Base-by-base conservation (phyloP, 495 filamentous ascomycete genomes). In the Coniosporium apollinis region DNA sequence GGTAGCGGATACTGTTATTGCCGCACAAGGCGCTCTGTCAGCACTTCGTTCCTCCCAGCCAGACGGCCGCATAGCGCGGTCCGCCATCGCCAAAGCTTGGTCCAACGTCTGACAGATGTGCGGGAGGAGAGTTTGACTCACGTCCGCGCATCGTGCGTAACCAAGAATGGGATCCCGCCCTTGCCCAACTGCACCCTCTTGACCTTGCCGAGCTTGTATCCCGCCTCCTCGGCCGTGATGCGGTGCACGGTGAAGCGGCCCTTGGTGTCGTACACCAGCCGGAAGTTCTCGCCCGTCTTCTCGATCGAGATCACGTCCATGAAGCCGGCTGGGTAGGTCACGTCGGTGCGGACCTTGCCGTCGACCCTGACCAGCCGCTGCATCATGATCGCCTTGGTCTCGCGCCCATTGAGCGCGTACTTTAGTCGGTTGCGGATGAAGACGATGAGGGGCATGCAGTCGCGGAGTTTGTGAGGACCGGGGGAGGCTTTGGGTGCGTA, bases 61-160 rank as follows among this genome's bases (percentile, higher is more conserved):
- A n/a, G n/a, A n/a, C n/a, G n/a, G n/a, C n/a, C n/a, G n/a, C n/a
- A n/a, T n/a, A n/a, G n/a, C n/a, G n/a, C n/a, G n/a, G n/a, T n/a
- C n/a, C n/a, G n/a, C n/a, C n/a, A n/a, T n/a, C n/a, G n/a, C n/a
- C 80, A 85, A 86, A 87, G 69, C 79, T 86, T 89, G 82, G 80
- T 84, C 84, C 83, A 91, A 92, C 84, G 84, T 75, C 84, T 92
- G 84, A 92, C 77, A 82, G 84, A 86, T 79, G 72, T 18, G 16
- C n/a, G n/a, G n/a, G n/a, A n/a, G n/a, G n/a, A n/a, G n/a, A n/a
- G 19, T 77, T 34, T 74, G 61, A 80, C 86, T 89, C 67, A 94
- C 86, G 91, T 97, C 82, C 89, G 76, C 67, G 91, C 89, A 83
- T 97, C 89, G 76, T 96, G 91, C 82, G 91, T 96, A 80, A 96